Evolutionary conservation across 2,329 filamentous ascomycete species (phyloP).

Genomic region (Corynespora cassiicola): DNA sequence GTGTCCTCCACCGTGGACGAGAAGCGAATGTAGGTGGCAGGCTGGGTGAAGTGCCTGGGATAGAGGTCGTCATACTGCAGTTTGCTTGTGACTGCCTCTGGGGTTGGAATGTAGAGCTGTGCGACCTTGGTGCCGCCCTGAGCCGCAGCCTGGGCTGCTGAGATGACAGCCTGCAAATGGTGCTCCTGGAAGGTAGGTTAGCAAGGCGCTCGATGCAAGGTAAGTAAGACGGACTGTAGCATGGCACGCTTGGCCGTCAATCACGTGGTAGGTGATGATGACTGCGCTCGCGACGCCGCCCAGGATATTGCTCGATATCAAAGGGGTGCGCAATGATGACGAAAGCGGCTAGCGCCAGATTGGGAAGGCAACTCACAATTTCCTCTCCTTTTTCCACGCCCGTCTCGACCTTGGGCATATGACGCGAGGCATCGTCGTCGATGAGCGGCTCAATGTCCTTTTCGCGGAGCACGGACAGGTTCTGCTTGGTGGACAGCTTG

Average conservation of each 20-base stretch:
- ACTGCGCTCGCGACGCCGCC: conserved; percentile 7
- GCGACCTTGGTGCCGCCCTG: conserved; percentile 65
- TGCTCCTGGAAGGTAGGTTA: conserved; percentile 74
- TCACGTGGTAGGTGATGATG: conserved; percentile 7
- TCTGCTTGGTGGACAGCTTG: conserved; percentile 92
- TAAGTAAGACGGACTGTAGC: conserved; percentile 5
- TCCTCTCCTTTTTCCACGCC: conserved; percentile 97
- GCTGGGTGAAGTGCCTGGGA: conserved; percentile 77
- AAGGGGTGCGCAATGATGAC: conserved; percentile 28
- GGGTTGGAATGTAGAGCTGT: conserved; percentile 71
- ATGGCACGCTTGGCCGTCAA: conserved; percentile 3
- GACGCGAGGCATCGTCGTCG: conserved; percentile 84
- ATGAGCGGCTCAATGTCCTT: conserved; percentile 85
- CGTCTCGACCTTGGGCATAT: conserved; percentile 85
- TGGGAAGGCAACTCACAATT: conserved; percentile 74
- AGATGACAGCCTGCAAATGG: conserved; percentile 88
- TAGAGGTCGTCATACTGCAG: conserved; percentile 92
- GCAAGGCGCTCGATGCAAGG: conserved; percentile 9
- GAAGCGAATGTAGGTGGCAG: conserved; percentile 94
- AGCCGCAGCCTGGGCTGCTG: conserved; percentile 64
- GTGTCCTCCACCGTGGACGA: conserved; percentile 98
- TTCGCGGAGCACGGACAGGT: conserved; percentile 85
- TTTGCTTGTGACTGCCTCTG: conserved; percentile 66
- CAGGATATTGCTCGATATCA: too few relatives aligned
- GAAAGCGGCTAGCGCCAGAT: conserved; percentile 36